A percentile compares a stretch with the other conserved stretches of the same genome.
These are phyloP conservation scores for Aschersonia sp. DNA, from an alignment of 2,329 filamentous ascomycete species.

Conservation along the genomic window DNA sequence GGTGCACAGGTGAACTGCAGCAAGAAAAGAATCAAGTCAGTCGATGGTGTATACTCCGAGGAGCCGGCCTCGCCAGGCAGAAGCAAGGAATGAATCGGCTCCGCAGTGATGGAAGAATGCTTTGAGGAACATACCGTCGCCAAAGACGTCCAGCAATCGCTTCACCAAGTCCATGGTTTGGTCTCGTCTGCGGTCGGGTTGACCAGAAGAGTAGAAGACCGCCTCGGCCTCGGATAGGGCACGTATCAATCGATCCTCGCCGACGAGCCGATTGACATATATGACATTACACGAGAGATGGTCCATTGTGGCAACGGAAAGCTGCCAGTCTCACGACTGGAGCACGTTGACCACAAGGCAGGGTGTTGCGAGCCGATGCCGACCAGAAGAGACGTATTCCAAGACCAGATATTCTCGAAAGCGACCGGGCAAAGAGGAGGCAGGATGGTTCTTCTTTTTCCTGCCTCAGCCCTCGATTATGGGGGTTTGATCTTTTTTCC, in stretches of 20 bases:
- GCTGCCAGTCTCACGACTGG: constrained; percentile 48
- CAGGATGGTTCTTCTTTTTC: no score
- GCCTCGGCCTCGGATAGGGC: constrained; percentile 9
- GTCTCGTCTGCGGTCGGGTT: constrained; percentile 19
- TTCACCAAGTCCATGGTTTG: constrained; percentile 30
- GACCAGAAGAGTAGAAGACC: constrained; percentile 1
- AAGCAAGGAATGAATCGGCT: no score
- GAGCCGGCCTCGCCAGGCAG: no score
- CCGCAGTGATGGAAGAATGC: background rate
- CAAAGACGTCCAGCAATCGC: constrained; percentile 38
- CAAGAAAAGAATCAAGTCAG: background rate
- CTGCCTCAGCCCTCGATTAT: no score
- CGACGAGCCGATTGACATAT: constrained; percentile 42
- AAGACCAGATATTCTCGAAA: background rate
- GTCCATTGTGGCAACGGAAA: constrained; percentile 41
- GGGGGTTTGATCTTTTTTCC: background rate
- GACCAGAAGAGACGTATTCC: constrained; percentile 3
- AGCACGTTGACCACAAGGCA: constrained; percentile 36
- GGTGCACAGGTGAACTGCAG: constrained; percentile 37
- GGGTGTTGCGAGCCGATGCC: constrained; percentile 1
- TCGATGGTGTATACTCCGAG: background rate
- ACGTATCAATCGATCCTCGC: constrained; percentile 28
- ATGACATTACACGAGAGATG: constrained; percentile 42
- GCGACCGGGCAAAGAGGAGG: background rate
- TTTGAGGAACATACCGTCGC: constrained; percentile 26